Conservation (phyloP, 257 asterid species). For the Knoxia roxburghii region DNA sequence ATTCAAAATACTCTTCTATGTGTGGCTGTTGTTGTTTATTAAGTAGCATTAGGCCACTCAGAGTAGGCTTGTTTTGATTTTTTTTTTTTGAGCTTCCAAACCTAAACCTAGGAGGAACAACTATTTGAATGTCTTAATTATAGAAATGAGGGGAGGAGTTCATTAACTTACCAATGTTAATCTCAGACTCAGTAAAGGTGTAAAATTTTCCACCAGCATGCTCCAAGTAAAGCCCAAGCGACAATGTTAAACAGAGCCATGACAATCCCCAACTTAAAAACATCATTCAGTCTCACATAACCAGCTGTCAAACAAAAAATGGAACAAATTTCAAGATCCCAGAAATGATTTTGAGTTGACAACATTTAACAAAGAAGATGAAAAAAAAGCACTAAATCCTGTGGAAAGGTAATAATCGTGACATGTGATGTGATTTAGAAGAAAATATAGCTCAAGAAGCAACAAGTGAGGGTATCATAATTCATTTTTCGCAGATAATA, state of each 20-base stretch:
- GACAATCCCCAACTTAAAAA: constrained; percentile 52
- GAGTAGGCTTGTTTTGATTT: not conserved
- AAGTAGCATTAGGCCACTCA: not conserved
- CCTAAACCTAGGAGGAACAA: not conserved
- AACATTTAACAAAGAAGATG: not conserved
- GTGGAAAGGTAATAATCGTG: not conserved
- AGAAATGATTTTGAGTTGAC: not conserved
- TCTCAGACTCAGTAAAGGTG: constrained; percentile 71
- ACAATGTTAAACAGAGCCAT: constrained; percentile 55
- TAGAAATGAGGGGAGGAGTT: not conserved
- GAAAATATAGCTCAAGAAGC: not conserved
- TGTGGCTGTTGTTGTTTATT: not conserved
- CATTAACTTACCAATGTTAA: constrained; percentile 16
- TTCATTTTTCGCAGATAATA: not conserved
- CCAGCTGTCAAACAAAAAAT: constrained; percentile 54
- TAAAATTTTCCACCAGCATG: constrained; percentile 84
- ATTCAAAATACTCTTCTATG: not conserved
- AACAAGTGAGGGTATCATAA: not conserved
- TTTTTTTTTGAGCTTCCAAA: not conserved
- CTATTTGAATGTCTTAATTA: not conserved
- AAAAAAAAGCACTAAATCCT: not conserved
- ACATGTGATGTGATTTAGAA: too few relatives aligned
- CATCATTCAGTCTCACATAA: constrained; percentile 55
- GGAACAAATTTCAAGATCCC: constrained; percentile 8
- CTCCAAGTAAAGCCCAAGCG: constrained; percentile 58